Base-by-base conservation (phyloP, 805 yeast species). In the Phaffomyces antillensis region DNA sequence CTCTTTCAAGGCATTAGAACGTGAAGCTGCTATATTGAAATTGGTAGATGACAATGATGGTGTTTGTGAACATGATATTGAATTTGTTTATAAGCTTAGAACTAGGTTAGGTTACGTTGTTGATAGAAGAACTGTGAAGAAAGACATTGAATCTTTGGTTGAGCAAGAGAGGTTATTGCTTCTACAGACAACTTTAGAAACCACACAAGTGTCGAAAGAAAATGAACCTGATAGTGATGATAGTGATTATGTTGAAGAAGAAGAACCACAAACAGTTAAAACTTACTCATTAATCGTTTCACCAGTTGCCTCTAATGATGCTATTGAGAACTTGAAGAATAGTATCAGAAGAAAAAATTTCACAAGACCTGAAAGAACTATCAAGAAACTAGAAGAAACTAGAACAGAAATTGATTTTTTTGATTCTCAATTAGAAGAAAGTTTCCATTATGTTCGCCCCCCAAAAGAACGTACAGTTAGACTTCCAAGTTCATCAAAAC, bases 81-180 rank as follows among this genome's bases (percentile, higher is more conserved):
- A 58, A 10, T 63, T 81, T 32, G 56, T 66, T 34, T 66, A 63
- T 10, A 59, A 55, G 6, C 52, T 81, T 2, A 68, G 77, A n/a
- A 67, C 64, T 4, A 52, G 49, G 16, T 50, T 74, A 50, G 72
- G 71, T 0, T 66, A 74, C 13, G 60, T 60, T 1, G 66, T 79
- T 16, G 90, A 83, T 52, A 70, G 76, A 31, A 72, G 71, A 42
- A 83, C 90, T 0, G 54, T 76, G 12, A 54, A 58, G 7, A 68
- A 72, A 7, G 83, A 77, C 50, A 63, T 75, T 0, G 50, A 52
- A 1, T 46, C 53, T 5, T 60, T 79, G 26, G 61, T 60, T 5
- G 48, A 51, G 0, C 60, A 66, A 12, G 65, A 68, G 7, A 53
- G 56, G 30, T 40, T 72, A 11, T 9, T 36, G 4, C 15, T 25